phyloP scores from a whole-genome alignment of 148 eudicot genomes.

The Rhododendron griersonianum region DNA sequence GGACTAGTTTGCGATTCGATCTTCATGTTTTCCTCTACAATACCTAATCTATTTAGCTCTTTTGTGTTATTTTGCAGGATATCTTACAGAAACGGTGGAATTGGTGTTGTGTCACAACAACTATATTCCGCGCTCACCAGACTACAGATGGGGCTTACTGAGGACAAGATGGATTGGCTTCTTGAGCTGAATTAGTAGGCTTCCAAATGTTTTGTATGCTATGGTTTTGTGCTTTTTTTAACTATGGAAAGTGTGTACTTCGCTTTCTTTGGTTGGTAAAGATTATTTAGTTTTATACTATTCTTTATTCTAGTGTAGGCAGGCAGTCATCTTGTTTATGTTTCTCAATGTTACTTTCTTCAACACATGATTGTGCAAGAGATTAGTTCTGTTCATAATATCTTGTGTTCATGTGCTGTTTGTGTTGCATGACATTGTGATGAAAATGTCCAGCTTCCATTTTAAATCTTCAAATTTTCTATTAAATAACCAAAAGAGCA shows the following conservation, averaged over 20 bases:
- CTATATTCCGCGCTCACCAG: conserved; percentile 63
- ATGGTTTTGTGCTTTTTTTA: background rate
- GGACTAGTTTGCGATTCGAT: background rate
- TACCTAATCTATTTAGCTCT: background rate
- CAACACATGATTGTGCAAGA: background rate
- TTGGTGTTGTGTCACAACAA: conserved; percentile 78
- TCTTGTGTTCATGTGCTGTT: background rate
- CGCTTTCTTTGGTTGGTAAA: background rate
- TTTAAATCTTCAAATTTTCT: too few species aligned
- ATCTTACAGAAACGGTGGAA: conserved; percentile 51
- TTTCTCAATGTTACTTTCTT: background rate
- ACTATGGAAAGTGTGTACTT: background rate
- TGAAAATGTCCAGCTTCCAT: background rate
- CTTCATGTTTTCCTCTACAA: background rate
- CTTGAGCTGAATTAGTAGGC: conserved; percentile 47
- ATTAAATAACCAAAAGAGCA: too few species aligned
- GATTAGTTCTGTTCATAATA: background rate
- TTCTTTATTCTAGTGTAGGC: background rate
- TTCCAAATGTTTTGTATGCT: background rate
- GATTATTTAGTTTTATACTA: background rate
- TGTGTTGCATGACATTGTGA: background rate
- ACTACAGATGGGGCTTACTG: conserved; percentile 84
- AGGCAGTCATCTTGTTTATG: background rate
- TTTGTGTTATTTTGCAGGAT: conserved; percentile 31
- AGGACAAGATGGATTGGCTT: conserved; percentile 81